A percentile compares a stretch with the other conserved stretches of the same genome.
phyloP scores from a whole-genome alignment of 768 basidiomycete species.

The Trametes cubensis region DNA sequence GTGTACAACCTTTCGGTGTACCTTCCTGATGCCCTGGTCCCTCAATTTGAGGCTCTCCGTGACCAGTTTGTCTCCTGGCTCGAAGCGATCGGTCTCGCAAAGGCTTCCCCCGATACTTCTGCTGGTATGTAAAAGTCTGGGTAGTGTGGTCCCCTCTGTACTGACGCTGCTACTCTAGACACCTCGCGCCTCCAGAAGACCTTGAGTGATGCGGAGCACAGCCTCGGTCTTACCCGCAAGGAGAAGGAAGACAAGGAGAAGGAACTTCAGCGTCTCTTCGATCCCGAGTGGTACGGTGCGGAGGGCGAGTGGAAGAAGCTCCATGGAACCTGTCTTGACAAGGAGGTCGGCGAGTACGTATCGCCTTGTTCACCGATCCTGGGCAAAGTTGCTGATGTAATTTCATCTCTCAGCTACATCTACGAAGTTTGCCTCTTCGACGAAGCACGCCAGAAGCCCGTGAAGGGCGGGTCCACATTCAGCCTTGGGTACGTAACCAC shows the following conservation, averaged over 20 bases:
- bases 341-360: slow-evolving; percentile 88
- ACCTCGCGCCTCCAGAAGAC: slow-evolving; percentile 65
- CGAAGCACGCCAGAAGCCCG: slow-evolving; percentile 85
- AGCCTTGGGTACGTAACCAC: slow-evolving; percentile 74
- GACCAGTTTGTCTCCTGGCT: slow-evolving; percentile 65
- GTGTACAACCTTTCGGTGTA: slow-evolving; percentile 83
- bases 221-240: slow-evolving; percentile 52
- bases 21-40: slow-evolving; percentile 79
- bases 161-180: slow-evolving; percentile 39
- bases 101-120: slow-evolving; percentile 40
- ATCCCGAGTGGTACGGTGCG: slow-evolving; percentile 65
- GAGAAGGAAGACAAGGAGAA: slow-evolving; percentile 57
- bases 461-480: slow-evolving; percentile 71
- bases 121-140: slow-evolving; percentile 39
- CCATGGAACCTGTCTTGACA: slow-evolving; percentile 76
- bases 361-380: neutral
- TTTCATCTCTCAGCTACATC: slow-evolving; percentile 63
- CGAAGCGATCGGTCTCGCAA: slow-evolving; percentile 61
- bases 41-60: slow-evolving; percentile 71
- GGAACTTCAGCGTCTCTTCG: slow-evolving; percentile 68
- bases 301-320: slow-evolving; percentile 98
- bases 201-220: slow-evolving; percentile 62
- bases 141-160: neutral
- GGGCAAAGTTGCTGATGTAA: neutral
- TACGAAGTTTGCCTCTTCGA: slow-evolving; percentile 94